A percentile compares a stretch with the other conserved stretches of the same genome.
These are phyloP conservation scores for Pseudogymnoascus sp. DNA, from an alignment of 2,329 filamentous ascomycete genomes.

Conservation along the genomic window DNA sequence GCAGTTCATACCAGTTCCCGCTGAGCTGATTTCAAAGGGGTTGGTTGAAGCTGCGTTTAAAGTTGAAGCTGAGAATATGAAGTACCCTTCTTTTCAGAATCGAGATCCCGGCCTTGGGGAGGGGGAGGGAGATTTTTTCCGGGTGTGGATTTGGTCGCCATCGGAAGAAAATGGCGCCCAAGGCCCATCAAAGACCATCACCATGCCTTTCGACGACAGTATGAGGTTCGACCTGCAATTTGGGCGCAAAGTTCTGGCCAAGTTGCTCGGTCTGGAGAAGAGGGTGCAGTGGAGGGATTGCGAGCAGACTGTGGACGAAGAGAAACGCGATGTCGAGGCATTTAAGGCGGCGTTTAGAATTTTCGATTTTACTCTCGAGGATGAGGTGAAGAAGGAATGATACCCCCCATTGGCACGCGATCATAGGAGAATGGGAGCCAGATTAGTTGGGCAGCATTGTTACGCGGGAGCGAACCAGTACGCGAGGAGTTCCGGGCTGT, in stretches of 20 bases:
- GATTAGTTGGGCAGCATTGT: background rate
- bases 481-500: background rate
- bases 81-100: conserved; percentile 43
- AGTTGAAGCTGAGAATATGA: conserved; percentile 71
- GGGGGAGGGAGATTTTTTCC: conserved; percentile 62
- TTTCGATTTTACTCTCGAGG: conserved; percentile 60
- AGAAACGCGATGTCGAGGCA: conserved; percentile 65
- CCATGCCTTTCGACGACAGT: conserved; percentile 63
- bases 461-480: background rate
- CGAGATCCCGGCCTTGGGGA: conserved; percentile 43
- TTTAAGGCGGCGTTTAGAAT: conserved; percentile 77
- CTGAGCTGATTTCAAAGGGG: conserved; percentile 58
- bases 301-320: conserved; percentile 66
- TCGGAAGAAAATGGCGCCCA: conserved; percentile 33
- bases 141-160: conserved; percentile 67
- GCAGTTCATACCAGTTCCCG: conserved; percentile 78
- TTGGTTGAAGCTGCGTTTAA: conserved; percentile 83
- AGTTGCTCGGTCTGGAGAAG: conserved; percentile 70
- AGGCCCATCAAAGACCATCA: conserved; percentile 53
- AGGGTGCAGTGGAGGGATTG: conserved; percentile 82
- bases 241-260: conserved; percentile 77
- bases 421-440: background rate
- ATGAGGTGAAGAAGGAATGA: background rate
- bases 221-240: conserved; percentile 87
- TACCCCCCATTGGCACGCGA: background rate